Base-by-base conservation (phyloP, 2,329 filamentous ascomycete species). In the Lasiodiplodia sp. region DNA sequence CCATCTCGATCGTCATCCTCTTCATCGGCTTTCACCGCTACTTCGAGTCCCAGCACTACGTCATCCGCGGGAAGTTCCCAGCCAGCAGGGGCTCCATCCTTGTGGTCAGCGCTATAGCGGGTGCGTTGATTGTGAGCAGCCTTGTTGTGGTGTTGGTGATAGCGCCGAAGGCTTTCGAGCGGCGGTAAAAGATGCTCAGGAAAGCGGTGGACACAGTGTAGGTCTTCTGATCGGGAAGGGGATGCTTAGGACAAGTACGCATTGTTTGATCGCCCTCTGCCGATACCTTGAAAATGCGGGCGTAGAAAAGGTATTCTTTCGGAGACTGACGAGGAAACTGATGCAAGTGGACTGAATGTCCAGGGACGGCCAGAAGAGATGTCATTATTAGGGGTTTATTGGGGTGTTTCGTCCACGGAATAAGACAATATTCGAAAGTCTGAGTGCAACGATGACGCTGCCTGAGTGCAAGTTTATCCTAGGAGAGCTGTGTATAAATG, bases 1-100 rank as follows among this genome's bases (percentile, higher is more conserved):
- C 82, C 49, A 91, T 95, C 73, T 89, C 89, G 72, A 92, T 95
- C 69, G 74, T 95, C 51, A 89, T 93, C 69, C 83, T 96, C 68
- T 84, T 92, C 67, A 84, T 95, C 65, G 92, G 92, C 7, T 94
- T 93, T 78, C 89, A 92, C 75, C 85, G 92, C 65, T 96, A 93
- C 78, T 90, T 93, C 73, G 89, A 92, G 76, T 86, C 87, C 25
- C 92, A 96, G 81, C 86, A 92, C 74, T 96, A 93, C 87, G 87
- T 96, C 28, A 90, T 95, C 70, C 82, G 87, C 71, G 92, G 92
- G 73, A 94, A 94, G 78, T 94, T 94, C 73, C 92, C 92, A 0
- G 91, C 92, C 8, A 92, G 90, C 73, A 85, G 92, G 71, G 92
- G 91, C 4, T 93, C 91, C 25, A 88, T 96, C 55, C 82, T 93